These are phyloP conservation scores for Didymella pomorum DNA, from an alignment of 2,329 filamentous ascomycete genomes.

Conservation along the genomic window DNA sequence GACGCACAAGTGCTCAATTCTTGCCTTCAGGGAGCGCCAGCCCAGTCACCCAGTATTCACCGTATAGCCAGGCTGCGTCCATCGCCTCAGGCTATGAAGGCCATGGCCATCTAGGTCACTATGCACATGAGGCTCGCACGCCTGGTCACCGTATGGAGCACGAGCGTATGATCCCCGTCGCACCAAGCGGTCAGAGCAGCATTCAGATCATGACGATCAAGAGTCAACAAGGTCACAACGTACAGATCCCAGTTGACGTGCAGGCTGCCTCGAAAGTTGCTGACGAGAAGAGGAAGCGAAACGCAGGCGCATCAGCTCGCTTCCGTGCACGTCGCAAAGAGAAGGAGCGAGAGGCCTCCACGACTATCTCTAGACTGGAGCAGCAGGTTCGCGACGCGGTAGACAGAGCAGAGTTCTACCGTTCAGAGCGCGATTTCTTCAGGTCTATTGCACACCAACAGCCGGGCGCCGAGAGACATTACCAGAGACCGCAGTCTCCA, in stretches of 20 bases:
- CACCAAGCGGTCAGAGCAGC: constrained; percentile 56
- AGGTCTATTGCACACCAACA: constrained; percentile 64
- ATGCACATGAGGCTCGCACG: constrained; percentile 21
- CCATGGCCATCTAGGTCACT: constrained; percentile 37
- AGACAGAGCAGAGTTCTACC: constrained; percentile 76
- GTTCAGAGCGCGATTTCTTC: constrained; percentile 74
- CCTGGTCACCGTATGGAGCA: constrained; percentile 20
- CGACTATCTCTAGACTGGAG: constrained; percentile 74
- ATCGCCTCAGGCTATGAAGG: constrained; percentile 49
- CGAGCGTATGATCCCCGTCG: constrained; percentile 55
- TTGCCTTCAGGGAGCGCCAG: constrained; percentile 54
- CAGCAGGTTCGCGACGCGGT: constrained; percentile 72
- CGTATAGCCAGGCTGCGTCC: constrained; percentile 46
- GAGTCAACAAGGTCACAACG: constrained; percentile 58
- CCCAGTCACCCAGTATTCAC: constrained; percentile 57
- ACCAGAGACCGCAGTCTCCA: constrained; percentile 55
- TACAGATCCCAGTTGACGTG: constrained; percentile 76
- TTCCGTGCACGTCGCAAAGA: constrained; percentile 85
- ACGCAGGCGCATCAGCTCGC: constrained; percentile 83
- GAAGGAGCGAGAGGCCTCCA: constrained; percentile 75
- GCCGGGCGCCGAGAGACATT: constrained; percentile 59
- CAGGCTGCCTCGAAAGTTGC: constrained; percentile 83
- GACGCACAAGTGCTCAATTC: constrained; percentile 48
- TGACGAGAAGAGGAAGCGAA: constrained; percentile 84
- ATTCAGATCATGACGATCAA: constrained; percentile 64